Conservation (phyloP, 495 filamentous ascomycete species). For the Penicillium mononematosum region DNA sequence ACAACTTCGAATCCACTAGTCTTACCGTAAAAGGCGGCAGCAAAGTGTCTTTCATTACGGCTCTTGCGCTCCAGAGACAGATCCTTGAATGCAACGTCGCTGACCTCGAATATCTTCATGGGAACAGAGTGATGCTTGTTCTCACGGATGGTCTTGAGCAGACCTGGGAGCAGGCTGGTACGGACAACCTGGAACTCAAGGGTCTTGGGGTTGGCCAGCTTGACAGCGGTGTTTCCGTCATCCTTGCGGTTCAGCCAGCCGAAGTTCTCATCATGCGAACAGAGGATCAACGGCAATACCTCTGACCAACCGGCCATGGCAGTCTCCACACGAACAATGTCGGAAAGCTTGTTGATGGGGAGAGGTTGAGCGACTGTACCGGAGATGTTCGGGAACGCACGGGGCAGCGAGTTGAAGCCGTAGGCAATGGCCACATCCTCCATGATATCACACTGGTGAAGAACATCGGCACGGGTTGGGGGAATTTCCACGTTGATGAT, state of each 20-base stretch:
- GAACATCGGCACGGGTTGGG: constrained; percentile 85
- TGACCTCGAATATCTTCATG: constrained; percentile 89
- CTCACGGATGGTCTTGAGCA: constrained; percentile 93
- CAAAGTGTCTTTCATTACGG: constrained; percentile 91
- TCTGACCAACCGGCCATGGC: constrained; percentile 96
- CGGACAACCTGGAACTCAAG: constrained; percentile 95
- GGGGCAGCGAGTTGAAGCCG: constrained; percentile 91
- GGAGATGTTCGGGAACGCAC: constrained; percentile 75
- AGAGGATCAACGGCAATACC: constrained; percentile 94
- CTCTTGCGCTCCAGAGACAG: constrained; percentile 71
- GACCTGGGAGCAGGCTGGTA: constrained; percentile 81
- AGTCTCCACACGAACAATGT: constrained; percentile 86
- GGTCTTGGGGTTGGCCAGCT: constrained; percentile 93
- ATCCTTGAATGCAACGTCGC: constrained; percentile 91
- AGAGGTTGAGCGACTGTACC: constrained; percentile 85
- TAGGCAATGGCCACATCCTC: constrained; percentile 95
- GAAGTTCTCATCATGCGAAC: constrained; percentile 98
- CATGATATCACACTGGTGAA: constrained; percentile 98
- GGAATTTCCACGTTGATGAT: constrained; percentile 79
- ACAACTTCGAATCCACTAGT: constrained; percentile 95
- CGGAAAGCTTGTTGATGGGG: constrained; percentile 87
- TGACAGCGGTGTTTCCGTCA: constrained; percentile 80
- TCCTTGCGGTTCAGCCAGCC: constrained; percentile 90
- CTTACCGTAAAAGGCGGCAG: constrained; percentile 93
- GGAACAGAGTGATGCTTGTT: constrained; percentile 89